Base-by-base conservation (phyloP, 2,329 filamentous ascomycete species). In the Nemania sp. region DNA sequence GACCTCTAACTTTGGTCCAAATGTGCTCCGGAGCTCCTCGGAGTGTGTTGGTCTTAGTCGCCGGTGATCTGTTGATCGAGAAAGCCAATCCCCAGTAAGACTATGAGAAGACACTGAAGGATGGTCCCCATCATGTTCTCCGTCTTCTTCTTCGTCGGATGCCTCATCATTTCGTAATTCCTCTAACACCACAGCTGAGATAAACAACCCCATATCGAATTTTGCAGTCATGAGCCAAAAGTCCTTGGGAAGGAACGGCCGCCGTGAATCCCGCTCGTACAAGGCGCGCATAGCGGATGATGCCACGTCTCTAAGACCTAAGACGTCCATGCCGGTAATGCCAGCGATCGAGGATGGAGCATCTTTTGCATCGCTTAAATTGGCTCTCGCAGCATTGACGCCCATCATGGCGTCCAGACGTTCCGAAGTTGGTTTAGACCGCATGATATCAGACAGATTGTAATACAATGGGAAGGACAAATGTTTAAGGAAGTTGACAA, bases 221-320 rank as follows among this genome's bases (percentile, higher is more conserved):
- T 89, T 91, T 0, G 84, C 85, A 1, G 92, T 96, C 94, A 98
- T 98, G 41, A 98, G 84, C 96, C 96, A 99, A 78, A 97, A 94
- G 56, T 89, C 88, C n/a, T 86, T 81, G 1, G 93, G 92, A 24
- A 98, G 81, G 77, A 98, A 98, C 32, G 88, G 90, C 24, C 94
- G 89, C 67, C 96, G 87, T 7, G 96, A 99, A 79, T 98, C 95
- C 78, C 95, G 87, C 79, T 98, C 94, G 77, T 98, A 98, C 8
- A 98, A 83, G 86, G 97, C 95, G 64, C 92, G 90, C 76, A 98
- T 85, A 0, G 97, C 86, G 2, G 90, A 90, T 2, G 93, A 97
- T 6, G 94, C 89, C 2, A 95, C 85, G n/a, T 87, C 89, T 75
- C 93, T 92, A 65, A 98, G 88, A 69, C 93, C 93, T 43, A 91